Evolutionary conservation across 352 stramenopile species (phyloP), one percentile per base, ranked within the genome.

Genomic region (Pseudoperonospora humuli): DNA sequence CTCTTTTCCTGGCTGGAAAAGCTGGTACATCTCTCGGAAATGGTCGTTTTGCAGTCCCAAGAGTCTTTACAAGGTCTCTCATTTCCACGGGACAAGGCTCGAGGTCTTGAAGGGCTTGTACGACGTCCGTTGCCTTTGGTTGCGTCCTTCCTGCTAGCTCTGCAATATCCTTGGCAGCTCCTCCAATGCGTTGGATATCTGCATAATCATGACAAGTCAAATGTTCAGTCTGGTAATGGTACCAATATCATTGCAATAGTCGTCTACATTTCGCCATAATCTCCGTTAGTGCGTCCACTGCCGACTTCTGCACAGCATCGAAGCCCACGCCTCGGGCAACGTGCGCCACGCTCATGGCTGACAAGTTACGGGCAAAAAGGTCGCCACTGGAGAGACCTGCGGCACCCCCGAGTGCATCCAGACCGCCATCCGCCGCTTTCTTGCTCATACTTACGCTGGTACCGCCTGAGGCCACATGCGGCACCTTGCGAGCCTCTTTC

Each of bases 101-200:
- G 41, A 83, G 39, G 32, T 83, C 70, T 21, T 64, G 54, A 21
- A 83, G 45, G 2, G 67, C 70, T 32, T 75, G 64, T 4, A 61
- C 25, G 5, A 83, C 57, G 26, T 83, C 70, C 7, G 67, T 75
- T 0, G 49, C 67, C 13, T 70, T 69, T 2, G 67, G 61, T 32
- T 79, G 70, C 2, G 70, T 66, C 26, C 70, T 61, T 48, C 71
- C 71, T 28, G 71, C 68, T 10, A 75, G 41, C 38, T 84, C 71
- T 7, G 71, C 65, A 25, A 79, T 52, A 23, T 78, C 71, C 52
- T 84, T 78, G 1, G 71, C 54, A 3, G 61, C 29, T 21, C 24
- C 45, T 28, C 71, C 71, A 33, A 84, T 76, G 1, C 57, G 66
- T 34, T 70, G 68, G 29, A 84, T 75, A 33, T 84, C 67, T 78